Conservation (phyloP, 129 eudicot genomes). For the Oenanthe sinensis region DNA sequence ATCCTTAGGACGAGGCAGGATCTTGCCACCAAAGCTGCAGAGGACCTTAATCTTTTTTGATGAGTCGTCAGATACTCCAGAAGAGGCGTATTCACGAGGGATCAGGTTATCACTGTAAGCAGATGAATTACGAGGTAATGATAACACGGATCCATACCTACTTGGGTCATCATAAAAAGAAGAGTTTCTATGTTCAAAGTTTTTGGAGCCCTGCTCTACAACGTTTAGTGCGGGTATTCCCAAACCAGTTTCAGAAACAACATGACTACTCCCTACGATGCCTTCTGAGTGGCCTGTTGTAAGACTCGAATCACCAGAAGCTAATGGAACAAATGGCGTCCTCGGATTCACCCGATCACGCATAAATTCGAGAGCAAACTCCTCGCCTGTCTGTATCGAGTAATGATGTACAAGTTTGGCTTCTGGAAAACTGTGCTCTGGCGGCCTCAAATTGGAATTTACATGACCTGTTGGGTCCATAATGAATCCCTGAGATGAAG, state of each 20-base stretch:
- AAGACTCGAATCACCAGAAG: slow-evolving; percentile 39
- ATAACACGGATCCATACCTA: slow-evolving; percentile 35
- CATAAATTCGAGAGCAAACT: slow-evolving; percentile 87
- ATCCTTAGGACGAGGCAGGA: slow-evolving; percentile 79
- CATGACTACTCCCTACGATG: slow-evolving; percentile 52
- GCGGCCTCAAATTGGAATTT: slow-evolving; percentile 34
- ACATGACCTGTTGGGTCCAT: slow-evolving; percentile 27
- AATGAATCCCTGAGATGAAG: slow-evolving; percentile 48
- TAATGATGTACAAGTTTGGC: slow-evolving; percentile 57
- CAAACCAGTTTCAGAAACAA: slow-evolving; percentile 68
- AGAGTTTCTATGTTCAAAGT: slow-evolving; percentile 36
- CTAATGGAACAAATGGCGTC: slow-evolving; percentile 35
- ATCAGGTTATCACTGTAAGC: slow-evolving; percentile 19
- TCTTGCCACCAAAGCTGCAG: slow-evolving; percentile 85
- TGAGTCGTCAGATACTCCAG: slow-evolving; percentile 46
- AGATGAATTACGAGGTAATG: slow-evolving; percentile 28
- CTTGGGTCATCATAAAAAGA: slow-evolving; percentile 27
- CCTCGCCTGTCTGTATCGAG: slow-evolving; percentile 96
- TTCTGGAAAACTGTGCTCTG: slow-evolving; percentile 35
- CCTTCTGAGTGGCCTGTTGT: slow-evolving; percentile 60
- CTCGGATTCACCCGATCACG: slow-evolving; percentile 75
- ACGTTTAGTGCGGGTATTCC: slow-evolving; percentile 47
- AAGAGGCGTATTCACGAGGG: slow-evolving; percentile 34
- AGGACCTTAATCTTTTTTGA: slow-evolving; percentile 47
- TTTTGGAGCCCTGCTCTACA: slow-evolving; percentile 39